Evolutionary conservation across 768 basidiomycete genomes (phyloP).

Genomic region (Rhodotorula babjevae): DNA sequence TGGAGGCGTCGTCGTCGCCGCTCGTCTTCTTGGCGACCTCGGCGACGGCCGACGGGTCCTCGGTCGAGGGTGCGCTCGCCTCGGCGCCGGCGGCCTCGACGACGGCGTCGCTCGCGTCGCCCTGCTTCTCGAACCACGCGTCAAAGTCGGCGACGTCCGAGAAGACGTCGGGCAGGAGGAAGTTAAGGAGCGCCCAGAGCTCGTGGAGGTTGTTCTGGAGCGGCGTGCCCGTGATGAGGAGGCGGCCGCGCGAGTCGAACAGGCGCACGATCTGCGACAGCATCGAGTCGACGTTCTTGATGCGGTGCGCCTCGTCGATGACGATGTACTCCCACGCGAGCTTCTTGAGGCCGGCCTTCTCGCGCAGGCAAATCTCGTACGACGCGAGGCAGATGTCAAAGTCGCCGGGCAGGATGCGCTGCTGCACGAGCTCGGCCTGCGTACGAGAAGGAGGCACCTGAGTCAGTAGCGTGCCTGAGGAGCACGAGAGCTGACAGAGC

Average conservation of each 20-base stretch:
- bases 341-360: constrained; percentile 85
- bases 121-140: constrained; percentile 75
- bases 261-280: constrained; percentile 88
- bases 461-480: no score
- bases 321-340: constrained; percentile 96
- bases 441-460: no score
- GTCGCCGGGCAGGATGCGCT: constrained; percentile 72
- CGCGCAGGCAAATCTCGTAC: constrained; percentile 94
- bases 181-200: constrained; percentile 60
- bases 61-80: constrained; percentile 56
- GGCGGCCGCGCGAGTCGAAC: constrained; percentile 78
- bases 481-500: constrained; percentile 4
- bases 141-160: constrained; percentile 87
- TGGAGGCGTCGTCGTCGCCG: constrained; percentile 54
- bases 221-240: constrained; percentile 95
- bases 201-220: constrained; percentile 92
- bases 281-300: constrained; percentile 97
- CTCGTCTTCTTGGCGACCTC: constrained; percentile 51
- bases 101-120: constrained; percentile 21
- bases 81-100: constrained; percentile 55
- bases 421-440: constrained; percentile 66
- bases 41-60: constrained; percentile 53
- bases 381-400: constrained; percentile 94
- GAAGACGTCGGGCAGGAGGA: constrained; percentile 95
- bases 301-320: constrained; percentile 97